These are phyloP conservation scores for Tuber magnatum DNA, from an alignment of 495 filamentous ascomycete species.

Conservation along the genomic window DNA sequence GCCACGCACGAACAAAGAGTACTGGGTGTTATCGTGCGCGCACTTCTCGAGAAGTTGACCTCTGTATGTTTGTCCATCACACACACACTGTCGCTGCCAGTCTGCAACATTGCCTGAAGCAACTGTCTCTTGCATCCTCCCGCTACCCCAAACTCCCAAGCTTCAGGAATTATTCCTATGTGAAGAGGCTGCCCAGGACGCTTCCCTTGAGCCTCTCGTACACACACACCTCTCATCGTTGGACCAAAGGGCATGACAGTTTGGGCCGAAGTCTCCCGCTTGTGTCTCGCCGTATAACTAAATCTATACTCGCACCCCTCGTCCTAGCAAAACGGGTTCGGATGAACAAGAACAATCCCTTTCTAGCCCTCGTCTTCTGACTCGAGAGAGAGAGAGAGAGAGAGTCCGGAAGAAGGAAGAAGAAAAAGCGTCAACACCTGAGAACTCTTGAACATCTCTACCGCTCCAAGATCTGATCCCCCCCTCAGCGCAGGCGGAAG, in stretches of 20 bases:
- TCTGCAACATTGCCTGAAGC: constrained; percentile 22
- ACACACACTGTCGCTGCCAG: constrained; percentile 18
- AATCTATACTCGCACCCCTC: background rate
- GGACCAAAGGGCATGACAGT: background rate
- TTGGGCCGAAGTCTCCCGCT: background rate
- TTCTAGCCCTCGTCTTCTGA: background rate
- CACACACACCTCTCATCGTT: background rate
- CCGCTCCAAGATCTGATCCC: background rate
- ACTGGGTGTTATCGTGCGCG: constrained; percentile 15
- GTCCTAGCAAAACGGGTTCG: constrained; percentile 15
- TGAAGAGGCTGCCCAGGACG: background rate
- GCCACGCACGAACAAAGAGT: constrained; percentile 31
- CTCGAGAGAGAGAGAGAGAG: background rate
- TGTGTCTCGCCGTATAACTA: background rate
- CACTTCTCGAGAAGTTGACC: constrained; percentile 19
- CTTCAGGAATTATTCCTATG: background rate
- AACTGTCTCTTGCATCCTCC: constrained; percentile 31
- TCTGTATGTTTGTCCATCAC: constrained; percentile 29
- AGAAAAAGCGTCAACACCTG: background rate
- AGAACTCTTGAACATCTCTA: background rate
- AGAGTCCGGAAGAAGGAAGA: background rate
- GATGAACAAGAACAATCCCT: constrained; percentile 23
- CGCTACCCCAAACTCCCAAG: constrained; percentile 13
- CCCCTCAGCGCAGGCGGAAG: constrained; percentile 3
- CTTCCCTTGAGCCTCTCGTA: background rate